These are phyloP conservation scores for Isoetes engelmannii DNA, from an alignment of 83 land plant genomes.

Conservation along the genomic window DNA sequence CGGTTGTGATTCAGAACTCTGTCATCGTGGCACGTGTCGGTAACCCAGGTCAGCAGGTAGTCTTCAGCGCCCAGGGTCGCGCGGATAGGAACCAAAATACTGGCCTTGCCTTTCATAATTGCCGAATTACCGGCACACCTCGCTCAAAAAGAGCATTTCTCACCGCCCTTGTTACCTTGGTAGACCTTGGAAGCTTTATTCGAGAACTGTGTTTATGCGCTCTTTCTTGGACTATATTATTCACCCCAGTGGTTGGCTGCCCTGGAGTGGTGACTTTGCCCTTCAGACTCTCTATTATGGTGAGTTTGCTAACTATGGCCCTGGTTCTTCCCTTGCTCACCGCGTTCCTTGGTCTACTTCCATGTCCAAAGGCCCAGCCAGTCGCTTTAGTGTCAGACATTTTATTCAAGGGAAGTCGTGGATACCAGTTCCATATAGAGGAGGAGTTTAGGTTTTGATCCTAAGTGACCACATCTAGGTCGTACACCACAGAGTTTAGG, in stretches of 20 bases:
- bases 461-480: no score
- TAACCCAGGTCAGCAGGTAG: background rate
- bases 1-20: background rate
- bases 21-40: background rate
- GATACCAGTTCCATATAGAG: background rate
- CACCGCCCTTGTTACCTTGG: background rate
- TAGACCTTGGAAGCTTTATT: background rate
- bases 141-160: background rate
- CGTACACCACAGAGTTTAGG: no score
- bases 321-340: background rate
- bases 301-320: background rate
- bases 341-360: background rate
- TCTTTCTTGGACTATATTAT: background rate
- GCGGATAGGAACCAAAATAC: background rate
- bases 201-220: background rate
- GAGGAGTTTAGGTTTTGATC: no score
- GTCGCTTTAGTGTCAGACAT: background rate
- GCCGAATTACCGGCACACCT: background rate
- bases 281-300: background rate
- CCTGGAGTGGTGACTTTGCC: background rate
- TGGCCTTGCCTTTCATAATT: background rate
- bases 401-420: background rate
- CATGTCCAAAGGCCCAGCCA: background rate
- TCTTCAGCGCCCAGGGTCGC: background rate
- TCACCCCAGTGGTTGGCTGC: background rate